Evolutionary conservation across 139 green algal genomes (phyloP).

Genomic region (Pleodorina starrii): DNA sequence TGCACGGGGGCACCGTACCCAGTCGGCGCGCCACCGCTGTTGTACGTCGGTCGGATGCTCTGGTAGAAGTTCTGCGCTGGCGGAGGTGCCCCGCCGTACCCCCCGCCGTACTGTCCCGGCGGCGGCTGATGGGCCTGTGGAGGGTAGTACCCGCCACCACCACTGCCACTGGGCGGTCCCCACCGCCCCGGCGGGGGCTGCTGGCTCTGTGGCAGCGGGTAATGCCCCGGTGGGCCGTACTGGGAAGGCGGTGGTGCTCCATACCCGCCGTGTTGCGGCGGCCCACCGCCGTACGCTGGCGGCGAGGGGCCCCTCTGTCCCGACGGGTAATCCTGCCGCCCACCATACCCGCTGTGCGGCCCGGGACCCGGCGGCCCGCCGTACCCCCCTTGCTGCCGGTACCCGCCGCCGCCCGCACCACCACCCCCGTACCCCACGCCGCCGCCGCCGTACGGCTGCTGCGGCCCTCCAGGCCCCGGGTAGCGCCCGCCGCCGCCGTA

Average conservation of each 20-base stretch:
- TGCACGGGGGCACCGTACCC: slow-evolving; percentile 39
- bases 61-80: slow-evolving; percentile 23
- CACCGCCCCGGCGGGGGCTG: neutral
- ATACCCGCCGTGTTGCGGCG: neutral
- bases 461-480: neutral
- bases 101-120: slow-evolving; percentile 12
- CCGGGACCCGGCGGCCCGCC: neutral
- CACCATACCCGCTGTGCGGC: neutral
- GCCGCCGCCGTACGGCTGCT: neutral
- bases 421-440: neutral
- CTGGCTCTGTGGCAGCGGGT: neutral
- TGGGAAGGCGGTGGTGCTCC: neutral
- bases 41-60: slow-evolving; percentile 12
- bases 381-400: neutral
- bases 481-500: slow-evolving; percentile 1
- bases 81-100: slow-evolving; percentile 18
- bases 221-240: neutral
- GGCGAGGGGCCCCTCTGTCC: neutral
- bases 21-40: neutral
- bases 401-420: neutral
- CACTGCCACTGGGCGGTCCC: neutral
- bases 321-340: neutral
- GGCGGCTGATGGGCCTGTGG: neutral
- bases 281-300: neutral
- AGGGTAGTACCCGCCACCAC: neutral